These are phyloP conservation scores for Clavariopsis aquatica DNA, from an alignment of 495 filamentous ascomycete species.

Conservation along the genomic window DNA sequence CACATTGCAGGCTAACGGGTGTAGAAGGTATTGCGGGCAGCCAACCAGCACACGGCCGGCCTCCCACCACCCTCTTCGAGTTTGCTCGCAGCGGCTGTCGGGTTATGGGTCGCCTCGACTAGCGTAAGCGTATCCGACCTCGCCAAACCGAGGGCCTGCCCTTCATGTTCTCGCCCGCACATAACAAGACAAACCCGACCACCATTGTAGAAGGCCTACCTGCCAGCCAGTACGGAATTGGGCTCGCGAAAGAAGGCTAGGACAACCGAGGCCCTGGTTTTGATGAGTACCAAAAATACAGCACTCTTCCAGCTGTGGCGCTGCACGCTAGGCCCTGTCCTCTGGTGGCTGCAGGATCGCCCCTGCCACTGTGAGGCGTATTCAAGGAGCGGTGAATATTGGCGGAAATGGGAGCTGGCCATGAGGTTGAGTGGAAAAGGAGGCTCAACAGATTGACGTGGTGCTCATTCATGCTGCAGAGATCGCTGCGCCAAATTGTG, in stretches of 20 bases:
- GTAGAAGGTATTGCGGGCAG: not conserved
- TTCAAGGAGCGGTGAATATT: slow-evolving; percentile 15
- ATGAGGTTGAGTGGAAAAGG: not conserved
- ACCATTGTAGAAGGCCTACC: no score
- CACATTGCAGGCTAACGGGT: not conserved
- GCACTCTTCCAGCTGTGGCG: not conserved
- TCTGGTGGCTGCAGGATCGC: slow-evolving; percentile 14
- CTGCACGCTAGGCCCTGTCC: slow-evolving; percentile 5
- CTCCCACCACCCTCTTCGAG: not conserved
- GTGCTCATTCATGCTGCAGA: not conserved
- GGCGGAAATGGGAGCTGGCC: not conserved
- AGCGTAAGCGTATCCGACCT: slow-evolving; percentile 12
- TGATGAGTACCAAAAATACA: slow-evolving; percentile 14
- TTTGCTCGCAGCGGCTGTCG: slow-evolving; percentile 5
- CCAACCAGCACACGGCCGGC: not conserved
- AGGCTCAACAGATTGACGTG: not conserved
- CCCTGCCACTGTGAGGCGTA: slow-evolving; percentile 6
- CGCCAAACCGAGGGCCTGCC: not conserved
- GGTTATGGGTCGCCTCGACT: not conserved
- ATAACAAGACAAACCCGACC: no score
- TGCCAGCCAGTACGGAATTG: no score
- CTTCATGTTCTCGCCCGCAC: not conserved
- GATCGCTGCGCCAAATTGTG: not conserved
- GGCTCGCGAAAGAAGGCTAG: no score
- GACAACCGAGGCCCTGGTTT: not conserved